Base-by-base conservation (phyloP, 1,284 basidiomycete genomes). In the Ganoderma multipileum region DNA sequence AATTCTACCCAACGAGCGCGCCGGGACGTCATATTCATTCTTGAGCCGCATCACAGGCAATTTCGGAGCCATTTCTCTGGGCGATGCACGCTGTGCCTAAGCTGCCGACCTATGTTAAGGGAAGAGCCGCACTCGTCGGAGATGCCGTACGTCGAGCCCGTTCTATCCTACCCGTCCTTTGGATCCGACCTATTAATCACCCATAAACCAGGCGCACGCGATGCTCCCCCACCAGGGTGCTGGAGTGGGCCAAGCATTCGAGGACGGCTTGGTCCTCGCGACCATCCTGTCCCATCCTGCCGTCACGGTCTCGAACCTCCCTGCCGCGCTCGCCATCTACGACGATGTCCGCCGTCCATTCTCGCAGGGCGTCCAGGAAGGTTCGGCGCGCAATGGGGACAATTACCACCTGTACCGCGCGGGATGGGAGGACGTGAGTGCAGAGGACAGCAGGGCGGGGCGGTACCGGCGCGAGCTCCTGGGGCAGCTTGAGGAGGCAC, bases 191-290 rank as follows among this genome's bases (percentile, higher is more conserved):
- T 14, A 11, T 14, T 11, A 39, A 39, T 11, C 0, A 39, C 12
- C 38, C 38, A 2, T 39, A 14, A 39, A 2, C 2, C 38, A 39
- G 71, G 71, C 69, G 2, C 71, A 72, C 60, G 65, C 63, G 3
- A 72, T 72, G 80, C 77, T 79, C 3, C 81, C 81, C 0, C 76
- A 79, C 66, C 80, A 81, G 67, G 81, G 78, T 2, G 79, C 81
- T 18, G 81, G 82, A 3, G 81, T 78, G 4, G 81, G 81, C 0
- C 82, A 83, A 73, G 81, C 79, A 0, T 80, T 83, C 57, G 82
- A 82, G 66, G 72, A 71, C 28, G 66, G 50, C 26, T 62, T 65
- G 52, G 8, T 71, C 36, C 76, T 83, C 12, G 77, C 79, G 2
- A 76, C 76, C 2, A 73, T 82, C 16, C 76, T 82, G 8, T 76